Percentiles rank a stretch among this genome's conserved stretches.
Conservation (phyloP, 108 stramenopile genomes). For the Nitzschia sp. region DNA sequence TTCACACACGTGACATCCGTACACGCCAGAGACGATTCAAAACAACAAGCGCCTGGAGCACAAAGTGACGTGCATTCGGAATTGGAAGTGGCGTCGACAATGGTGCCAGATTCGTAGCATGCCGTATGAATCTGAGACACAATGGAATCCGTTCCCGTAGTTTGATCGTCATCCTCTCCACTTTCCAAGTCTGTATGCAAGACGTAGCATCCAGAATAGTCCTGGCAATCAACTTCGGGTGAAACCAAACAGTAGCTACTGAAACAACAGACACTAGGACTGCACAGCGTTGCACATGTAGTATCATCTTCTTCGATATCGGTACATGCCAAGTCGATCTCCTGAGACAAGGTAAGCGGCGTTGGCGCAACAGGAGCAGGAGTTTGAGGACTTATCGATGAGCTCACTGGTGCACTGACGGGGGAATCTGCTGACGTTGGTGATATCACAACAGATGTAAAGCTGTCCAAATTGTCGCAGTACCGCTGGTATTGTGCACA, state of each 20-base stretch:
- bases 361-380: constrained; percentile 2
- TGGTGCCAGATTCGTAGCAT: neutral
- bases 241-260: constrained; percentile 9
- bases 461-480: constrained; percentile 12
- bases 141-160: neutral
- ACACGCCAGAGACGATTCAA: constrained; percentile 8
- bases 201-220: constrained; percentile 27
- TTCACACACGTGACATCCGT: constrained; percentile 9
- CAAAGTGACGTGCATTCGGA: constrained; percentile 8
- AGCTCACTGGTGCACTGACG: neutral
- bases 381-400: neutral
- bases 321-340: constrained; percentile 9
- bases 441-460: neutral
- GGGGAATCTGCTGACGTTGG: neutral
- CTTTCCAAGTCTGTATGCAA: constrained; percentile 7
- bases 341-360: constrained; percentile 9
- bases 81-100: constrained; percentile 3
- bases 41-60: constrained; percentile 27
- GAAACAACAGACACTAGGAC: constrained; percentile 28
- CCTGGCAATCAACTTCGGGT: constrained; percentile 10
- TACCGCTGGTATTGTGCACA: constrained; percentile 29
- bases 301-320: neutral
- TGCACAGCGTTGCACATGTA: constrained; percentile 4
- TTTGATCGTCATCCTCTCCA: constrained; percentile 4
- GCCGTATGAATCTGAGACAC: constrained; percentile 13